These are phyloP conservation scores for Murraya koenigii DNA, from an alignment of 345 rosid species.

Conservation along the genomic window DNA sequence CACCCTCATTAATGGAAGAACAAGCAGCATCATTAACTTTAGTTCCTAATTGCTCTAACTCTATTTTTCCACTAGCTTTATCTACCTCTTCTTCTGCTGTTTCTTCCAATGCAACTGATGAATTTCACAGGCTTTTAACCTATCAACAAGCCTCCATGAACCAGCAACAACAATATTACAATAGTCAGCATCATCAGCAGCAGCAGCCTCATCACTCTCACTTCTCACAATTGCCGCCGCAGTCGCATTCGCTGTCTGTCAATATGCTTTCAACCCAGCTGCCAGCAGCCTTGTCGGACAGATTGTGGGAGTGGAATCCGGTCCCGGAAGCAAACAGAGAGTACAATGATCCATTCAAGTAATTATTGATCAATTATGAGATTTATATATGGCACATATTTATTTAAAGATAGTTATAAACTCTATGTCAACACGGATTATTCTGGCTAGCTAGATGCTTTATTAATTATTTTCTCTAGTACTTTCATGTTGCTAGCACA, in stretches of 20 bases:
- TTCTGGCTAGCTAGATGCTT: not conserved
- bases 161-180: conserved; percentile 37
- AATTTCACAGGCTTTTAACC: conserved; percentile 67
- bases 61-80: conserved; percentile 19
- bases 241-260: conserved; percentile 37
- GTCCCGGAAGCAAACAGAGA: conserved; percentile 56
- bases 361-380: conserved; percentile 22
- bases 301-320: conserved; percentile 92
- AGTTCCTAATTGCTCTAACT: conserved; percentile 25
- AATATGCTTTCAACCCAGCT: conserved; percentile 32
- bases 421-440: not conserved
- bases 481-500: not conserved
- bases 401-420: not conserved
- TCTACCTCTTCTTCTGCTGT: conserved; percentile 18
- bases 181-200: conserved; percentile 34
- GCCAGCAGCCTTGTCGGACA: conserved; percentile 40
- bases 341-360: conserved; percentile 62
- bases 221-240: conserved; percentile 32
- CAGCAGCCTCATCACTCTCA: conserved; percentile 31
- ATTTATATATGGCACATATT: not conserved
- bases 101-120: conserved; percentile 45
- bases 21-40: conserved; percentile 2
- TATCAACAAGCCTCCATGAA: conserved; percentile 46
- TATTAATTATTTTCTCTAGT: not conserved
- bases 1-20: conserved; percentile 32